Evolutionary conservation across 23 red algal species (phyloP).

Genomic region (Gracilaria caudata): DNA sequence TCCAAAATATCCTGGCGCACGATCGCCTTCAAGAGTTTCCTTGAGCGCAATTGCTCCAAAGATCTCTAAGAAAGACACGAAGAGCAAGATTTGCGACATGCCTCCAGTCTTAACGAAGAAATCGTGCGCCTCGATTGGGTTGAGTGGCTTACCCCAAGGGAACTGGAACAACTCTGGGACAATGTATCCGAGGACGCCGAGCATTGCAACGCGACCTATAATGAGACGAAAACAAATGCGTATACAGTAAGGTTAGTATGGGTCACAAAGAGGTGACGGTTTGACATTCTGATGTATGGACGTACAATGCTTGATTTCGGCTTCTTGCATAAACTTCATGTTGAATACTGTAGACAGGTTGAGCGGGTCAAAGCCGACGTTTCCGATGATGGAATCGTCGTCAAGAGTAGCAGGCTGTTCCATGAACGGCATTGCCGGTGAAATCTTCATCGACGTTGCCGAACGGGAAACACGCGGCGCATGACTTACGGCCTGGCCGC

Average conservation of each 20-base stretch:
- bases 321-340: constrained; percentile 92
- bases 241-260: background rate
- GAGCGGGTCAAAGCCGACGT: constrained; percentile 95
- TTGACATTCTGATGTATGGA: background rate
- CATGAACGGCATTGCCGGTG: constrained; percentile 86
- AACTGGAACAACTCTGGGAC: constrained; percentile 73
- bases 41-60: constrained; percentile 75
- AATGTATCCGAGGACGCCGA: constrained; percentile 78
- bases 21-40: constrained; percentile 71
- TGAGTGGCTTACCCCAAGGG: constrained; percentile 58
- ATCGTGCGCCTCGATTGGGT: constrained; percentile 70
- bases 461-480: constrained; percentile 14
- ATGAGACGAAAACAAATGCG: background rate
- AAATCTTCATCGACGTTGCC: constrained; percentile 60
- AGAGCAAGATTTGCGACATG: constrained; percentile 88
- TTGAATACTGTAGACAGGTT: constrained; percentile 73
- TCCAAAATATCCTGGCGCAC: constrained; percentile 71
- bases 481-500: constrained; percentile 14
- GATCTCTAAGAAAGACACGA: constrained; percentile 79
- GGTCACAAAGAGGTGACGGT: background rate
- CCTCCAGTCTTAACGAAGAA: constrained; percentile 84
- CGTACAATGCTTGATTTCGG: constrained; percentile 90
- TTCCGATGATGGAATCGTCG: constrained; percentile 72
- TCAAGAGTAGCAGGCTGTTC: constrained; percentile 73
- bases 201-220: constrained; percentile 84